Evolutionary conservation across 176 grass and related monocot species (phyloP), one percentile per base, ranked within the genome.

Genomic region (Aegilops speltoides): DNA sequence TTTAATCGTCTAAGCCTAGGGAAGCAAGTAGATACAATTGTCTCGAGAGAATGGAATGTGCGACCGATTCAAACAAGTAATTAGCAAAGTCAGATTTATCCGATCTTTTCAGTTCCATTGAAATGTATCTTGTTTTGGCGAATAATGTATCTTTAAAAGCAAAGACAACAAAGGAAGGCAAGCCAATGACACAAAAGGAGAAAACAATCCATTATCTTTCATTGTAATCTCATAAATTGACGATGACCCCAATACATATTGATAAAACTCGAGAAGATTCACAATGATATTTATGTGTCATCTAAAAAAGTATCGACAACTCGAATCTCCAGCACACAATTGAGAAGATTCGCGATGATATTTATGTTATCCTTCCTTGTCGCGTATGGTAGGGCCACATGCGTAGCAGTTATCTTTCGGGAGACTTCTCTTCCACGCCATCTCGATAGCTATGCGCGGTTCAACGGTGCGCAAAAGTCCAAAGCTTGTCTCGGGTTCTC

Each of bases 361-460:
- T 91, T 79, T 87, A 80, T 87, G 10, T 45, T 87, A 83, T 68
- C 67, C 16, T 60, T 28, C 3, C 7, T 76, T 79, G 79, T 79
- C 59, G 3, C 15, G 4, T 32, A 24, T 3, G 1, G 1, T 25
- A 24, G 24, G 1, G 9, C 20, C 66, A 74, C 43, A 86, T 74
- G 32, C 0, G 0, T 56, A 59, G 24, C 10, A 1, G 1, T 79
- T 79, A 66, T 24, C 17, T 0, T 83, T 83, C 45, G 1, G 60
- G 13, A 80, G 28, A 61, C 85, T 84, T 87, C 24, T 1, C 7
- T 79, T 87, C 0, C 25, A 84, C 0, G 0, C 3, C 11, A 68
- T 12, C 7, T 17, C 22, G 13, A 80, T 57, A 16, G 34, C 34
- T 79, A 48, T 8, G 37, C 37, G 8, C 26, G 5, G 22, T 62